phyloP scores from a whole-genome alignment of 345 rosid genomes.

The Lumnitzera racemosa region DNA sequence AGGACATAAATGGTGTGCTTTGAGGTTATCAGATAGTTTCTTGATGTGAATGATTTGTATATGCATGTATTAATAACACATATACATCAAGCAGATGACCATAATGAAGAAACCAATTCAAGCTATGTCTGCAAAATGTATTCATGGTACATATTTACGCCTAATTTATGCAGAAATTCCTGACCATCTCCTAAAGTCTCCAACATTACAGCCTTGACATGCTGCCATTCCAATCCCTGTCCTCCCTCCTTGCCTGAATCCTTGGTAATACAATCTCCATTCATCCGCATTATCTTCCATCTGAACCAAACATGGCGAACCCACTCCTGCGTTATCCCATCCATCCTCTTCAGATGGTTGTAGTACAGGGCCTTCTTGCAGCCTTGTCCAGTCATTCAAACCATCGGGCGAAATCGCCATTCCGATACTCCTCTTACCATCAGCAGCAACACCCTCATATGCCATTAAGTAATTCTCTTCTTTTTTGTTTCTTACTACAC shows the following conservation, averaged over 20 bases:
- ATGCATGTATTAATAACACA: too few relatives aligned
- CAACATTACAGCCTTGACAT: slow-evolving; percentile 36
- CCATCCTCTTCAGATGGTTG: slow-evolving; percentile 27
- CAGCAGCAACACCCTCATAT: slow-evolving; percentile 49
- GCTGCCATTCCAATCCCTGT: slow-evolving; percentile 67
- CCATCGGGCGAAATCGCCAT: slow-evolving; percentile 61
- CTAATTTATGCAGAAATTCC: slow-evolving; percentile 37
- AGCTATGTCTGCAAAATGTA: too few relatives aligned
- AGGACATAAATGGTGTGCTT: too few relatives aligned
- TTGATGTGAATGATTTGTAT: too few relatives aligned
- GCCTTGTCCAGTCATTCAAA: slow-evolving; percentile 48
- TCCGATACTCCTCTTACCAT: slow-evolving; percentile 46
- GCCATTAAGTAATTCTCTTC: slow-evolving; percentile 70
- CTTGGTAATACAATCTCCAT: slow-evolving; percentile 73
- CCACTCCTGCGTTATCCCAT: slow-evolving; percentile 62
- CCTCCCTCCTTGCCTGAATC: slow-evolving; percentile 48
- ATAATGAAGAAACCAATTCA: too few relatives aligned
- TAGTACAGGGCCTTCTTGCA: slow-evolving; percentile 35
- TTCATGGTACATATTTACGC: too few relatives aligned
- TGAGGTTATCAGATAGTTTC: too few relatives aligned
- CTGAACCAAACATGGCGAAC: slow-evolving; percentile 60
- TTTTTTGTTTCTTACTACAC: slow-evolving; percentile 47
- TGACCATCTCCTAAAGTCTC: slow-evolving; percentile 47
- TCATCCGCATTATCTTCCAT: slow-evolving; percentile 56
- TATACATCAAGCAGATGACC: too few relatives aligned